phyloP scores from a whole-genome alignment of 352 stramenopile genomes.

The Pilasporangium apinafurcum region DNA sequence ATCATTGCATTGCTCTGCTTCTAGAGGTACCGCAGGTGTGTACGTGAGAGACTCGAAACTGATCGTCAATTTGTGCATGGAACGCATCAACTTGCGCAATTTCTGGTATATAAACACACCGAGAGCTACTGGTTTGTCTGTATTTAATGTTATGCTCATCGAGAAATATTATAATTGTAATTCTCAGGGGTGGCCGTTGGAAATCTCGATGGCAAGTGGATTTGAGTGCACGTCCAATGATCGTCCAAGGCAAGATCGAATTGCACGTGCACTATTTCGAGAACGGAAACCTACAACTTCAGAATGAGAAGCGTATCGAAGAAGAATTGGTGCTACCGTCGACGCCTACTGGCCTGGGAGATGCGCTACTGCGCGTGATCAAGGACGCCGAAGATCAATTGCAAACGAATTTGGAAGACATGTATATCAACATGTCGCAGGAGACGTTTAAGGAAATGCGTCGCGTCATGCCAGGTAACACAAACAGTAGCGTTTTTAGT shows the following conservation, averaged over 20 bases:
- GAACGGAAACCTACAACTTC: slow-evolving; percentile 93
- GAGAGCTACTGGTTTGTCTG: too few relatives aligned
- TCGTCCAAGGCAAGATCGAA: slow-evolving; percentile 54
- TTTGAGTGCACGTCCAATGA: slow-evolving; percentile 35
- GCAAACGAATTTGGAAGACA: slow-evolving; percentile 88
- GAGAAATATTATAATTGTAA: neutral
- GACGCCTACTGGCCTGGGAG: slow-evolving; percentile 33
- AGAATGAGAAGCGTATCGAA: slow-evolving; percentile 70
- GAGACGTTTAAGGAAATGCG: slow-evolving; percentile 94
- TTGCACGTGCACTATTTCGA: slow-evolving; percentile 95
- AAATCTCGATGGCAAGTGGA: slow-evolving; percentile 79
- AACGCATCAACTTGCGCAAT: slow-evolving; percentile 87
- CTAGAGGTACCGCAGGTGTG: slow-evolving; percentile 71
- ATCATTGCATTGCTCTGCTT: neutral
- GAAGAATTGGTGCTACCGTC: slow-evolving; percentile 44
- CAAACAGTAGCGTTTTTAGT: neutral
- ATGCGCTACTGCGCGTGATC: slow-evolving; percentile 68
- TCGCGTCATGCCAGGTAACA: slow-evolving; percentile 87
- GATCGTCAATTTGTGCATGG: slow-evolving; percentile 73
- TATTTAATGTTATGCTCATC: neutral
- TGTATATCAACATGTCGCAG: slow-evolving; percentile 94
- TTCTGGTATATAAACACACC: slow-evolving; percentile 66
- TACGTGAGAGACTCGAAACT: slow-evolving; percentile 61
- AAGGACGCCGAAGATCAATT: slow-evolving; percentile 80
- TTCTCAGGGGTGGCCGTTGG: slow-evolving; percentile 61